These are phyloP conservation scores for Apiospora kogelbergensis DNA, from an alignment of 2,329 filamentous ascomycete genomes.

Conservation along the genomic window DNA sequence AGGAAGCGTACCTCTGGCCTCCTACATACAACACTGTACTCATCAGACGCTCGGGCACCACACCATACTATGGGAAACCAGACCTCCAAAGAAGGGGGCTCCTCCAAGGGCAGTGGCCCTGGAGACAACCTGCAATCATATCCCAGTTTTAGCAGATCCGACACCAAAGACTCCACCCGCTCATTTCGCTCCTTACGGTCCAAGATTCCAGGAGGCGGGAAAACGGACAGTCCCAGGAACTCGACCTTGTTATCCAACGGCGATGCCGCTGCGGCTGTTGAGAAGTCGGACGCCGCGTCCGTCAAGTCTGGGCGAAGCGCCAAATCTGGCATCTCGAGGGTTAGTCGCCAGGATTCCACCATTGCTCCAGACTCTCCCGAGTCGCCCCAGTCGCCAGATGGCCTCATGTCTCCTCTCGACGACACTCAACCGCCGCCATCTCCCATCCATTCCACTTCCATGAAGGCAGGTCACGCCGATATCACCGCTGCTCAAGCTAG, in stretches of 20 bases:
- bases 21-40: neutral
- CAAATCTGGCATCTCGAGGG: slow-evolving; percentile 46
- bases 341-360: slow-evolving; percentile 44
- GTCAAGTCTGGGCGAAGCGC: slow-evolving; percentile 68
- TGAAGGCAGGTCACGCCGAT: slow-evolving; percentile 73
- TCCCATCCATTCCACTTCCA: slow-evolving; percentile 74
- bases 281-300: slow-evolving; percentile 75
- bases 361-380: slow-evolving; percentile 40
- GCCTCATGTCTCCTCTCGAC: slow-evolving; percentile 42
- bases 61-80: slow-evolving; percentile 78
- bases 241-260: slow-evolving; percentile 67
- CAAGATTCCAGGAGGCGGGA: slow-evolving; percentile 77
- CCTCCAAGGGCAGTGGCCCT: slow-evolving; percentile 48
- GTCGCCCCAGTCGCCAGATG: slow-evolving; percentile 40
- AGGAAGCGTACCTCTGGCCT: neutral
- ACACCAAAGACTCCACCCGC: slow-evolving; percentile 88
- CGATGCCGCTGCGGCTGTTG: slow-evolving; percentile 45
- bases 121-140: slow-evolving; percentile 73
- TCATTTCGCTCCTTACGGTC: slow-evolving; percentile 84
- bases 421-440: slow-evolving; percentile 73
- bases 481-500: slow-evolving; percentile 78
- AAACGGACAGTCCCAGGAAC: slow-evolving; percentile 77
- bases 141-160: slow-evolving; percentile 87
- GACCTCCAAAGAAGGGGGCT: slow-evolving; percentile 60
- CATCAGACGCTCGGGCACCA: slow-evolving; percentile 9